phyloP scores from a whole-genome alignment of 225 moss, liverwort and hornwort species.

The Ulota crispa region DNA sequence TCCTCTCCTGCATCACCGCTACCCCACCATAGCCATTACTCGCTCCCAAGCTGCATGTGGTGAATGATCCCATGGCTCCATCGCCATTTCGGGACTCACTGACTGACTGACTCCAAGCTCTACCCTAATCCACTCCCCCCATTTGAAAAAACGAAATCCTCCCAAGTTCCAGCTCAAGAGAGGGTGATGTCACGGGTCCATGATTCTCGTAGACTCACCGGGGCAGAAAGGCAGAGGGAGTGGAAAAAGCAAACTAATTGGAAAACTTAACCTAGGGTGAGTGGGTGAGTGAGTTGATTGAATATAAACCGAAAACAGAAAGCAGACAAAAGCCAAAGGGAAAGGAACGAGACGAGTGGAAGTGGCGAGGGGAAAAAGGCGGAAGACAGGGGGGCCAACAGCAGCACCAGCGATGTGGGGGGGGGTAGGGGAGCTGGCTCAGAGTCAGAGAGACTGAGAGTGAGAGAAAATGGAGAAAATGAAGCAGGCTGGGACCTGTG shows the following conservation, averaged over 20 bases:
- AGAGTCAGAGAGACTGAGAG: background rate
- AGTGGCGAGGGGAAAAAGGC: background rate
- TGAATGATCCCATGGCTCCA: background rate
- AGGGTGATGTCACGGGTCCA: constrained; percentile 22
- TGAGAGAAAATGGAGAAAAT: constrained; percentile 12
- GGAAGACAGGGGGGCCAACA: background rate
- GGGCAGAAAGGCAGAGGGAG: background rate
- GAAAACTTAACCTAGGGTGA: constrained; percentile 23
- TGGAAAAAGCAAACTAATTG: background rate
- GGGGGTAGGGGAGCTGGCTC: background rate
- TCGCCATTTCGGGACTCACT: background rate
- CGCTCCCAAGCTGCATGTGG: background rate
- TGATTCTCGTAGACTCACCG: background rate
- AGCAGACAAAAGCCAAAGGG: background rate
- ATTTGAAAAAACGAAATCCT: background rate
- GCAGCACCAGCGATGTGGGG: too few relatives aligned
- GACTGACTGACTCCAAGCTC: background rate
- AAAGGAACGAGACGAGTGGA: background rate
- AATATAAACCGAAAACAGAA: constrained; percentile 8
- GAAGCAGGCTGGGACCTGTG: constrained; percentile 6
- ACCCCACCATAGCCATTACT: constrained; percentile 5
- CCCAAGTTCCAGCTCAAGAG: background rate
- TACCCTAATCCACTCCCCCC: constrained; percentile 34
- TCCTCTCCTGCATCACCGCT: constrained; percentile 36
- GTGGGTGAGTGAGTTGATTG: background rate